Evolutionary conservation across 148 eudicot species (phyloP).

Genomic region (Salicornia ramosissima): DNA sequence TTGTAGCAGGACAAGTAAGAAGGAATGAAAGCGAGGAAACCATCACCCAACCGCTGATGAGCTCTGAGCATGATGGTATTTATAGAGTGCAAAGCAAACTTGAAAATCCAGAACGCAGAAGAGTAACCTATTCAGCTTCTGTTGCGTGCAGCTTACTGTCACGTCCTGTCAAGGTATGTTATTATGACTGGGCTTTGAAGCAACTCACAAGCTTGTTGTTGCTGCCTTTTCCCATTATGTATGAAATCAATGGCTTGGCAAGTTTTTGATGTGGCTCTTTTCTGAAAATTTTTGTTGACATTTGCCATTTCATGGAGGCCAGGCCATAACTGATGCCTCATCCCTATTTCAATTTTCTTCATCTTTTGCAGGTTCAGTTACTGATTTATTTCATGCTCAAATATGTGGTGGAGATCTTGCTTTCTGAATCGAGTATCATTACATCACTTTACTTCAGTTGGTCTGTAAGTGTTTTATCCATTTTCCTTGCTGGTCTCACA

Average conservation of each 20-base stretch:
- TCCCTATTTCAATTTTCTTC: background rate
- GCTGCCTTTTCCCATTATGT: too few relatives aligned
- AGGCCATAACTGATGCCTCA: background rate
- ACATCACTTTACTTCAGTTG: conserved; percentile 67
- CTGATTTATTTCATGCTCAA: conserved; percentile 88
- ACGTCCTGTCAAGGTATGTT: conserved; percentile 58
- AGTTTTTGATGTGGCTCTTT: background rate
- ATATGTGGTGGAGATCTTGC: conserved; percentile 68
- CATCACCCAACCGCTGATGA: conserved; percentile 17
- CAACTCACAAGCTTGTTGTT: background rate
- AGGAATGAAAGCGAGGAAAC: background rate
- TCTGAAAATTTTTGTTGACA: too few relatives aligned
- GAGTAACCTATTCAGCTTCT: conserved; percentile 44
- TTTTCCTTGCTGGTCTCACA: conserved; percentile 71
- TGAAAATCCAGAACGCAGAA: conserved; percentile 33
- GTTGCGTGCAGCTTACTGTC: conserved; percentile 62
- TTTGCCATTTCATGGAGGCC: background rate
- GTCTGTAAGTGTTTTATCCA: conserved; percentile 62
- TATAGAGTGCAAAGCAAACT: conserved; percentile 33
- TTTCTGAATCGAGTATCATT: conserved; percentile 72
- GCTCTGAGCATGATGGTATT: conserved; percentile 30
- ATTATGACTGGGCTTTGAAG: background rate
- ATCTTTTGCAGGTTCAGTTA: conserved; percentile 60
- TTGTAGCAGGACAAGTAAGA: background rate
- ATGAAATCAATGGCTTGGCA: background rate